A percentile compares a stretch with the other conserved stretches of the same genome.
These are phyloP conservation scores for Lepidium aucheri DNA, from an alignment of 345 rosid genomes.

Conservation along the genomic window DNA sequence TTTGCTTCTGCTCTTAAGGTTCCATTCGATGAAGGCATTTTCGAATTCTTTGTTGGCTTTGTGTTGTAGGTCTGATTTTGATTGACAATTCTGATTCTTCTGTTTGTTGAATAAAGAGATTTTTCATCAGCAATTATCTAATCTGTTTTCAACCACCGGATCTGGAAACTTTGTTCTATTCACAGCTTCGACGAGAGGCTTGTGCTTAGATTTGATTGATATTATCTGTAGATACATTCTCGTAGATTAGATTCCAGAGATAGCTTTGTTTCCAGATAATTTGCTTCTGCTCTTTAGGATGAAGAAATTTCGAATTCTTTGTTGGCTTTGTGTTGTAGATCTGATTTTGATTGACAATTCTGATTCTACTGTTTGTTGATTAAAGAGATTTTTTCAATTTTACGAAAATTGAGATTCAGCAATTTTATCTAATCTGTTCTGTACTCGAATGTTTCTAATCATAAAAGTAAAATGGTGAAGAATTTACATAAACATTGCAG, in stretches of 20 bases:
- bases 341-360: not conserved
- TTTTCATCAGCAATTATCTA: no score
- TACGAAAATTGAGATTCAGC: not conserved
- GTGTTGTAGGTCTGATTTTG: not conserved
- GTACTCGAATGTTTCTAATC: no score
- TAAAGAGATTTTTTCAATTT: not conserved
- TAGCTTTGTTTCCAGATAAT: no score
- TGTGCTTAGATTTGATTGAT: conserved; percentile 26
- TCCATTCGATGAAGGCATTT: not conserved
- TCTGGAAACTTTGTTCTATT: conserved; percentile 47
- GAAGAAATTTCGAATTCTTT: not conserved
- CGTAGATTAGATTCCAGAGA: not conserved
- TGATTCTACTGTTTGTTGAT: not conserved
- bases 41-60: not conserved
- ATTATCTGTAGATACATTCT: conserved; percentile 11
- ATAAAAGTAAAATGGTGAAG: no score
- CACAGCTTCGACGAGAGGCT: conserved; percentile 31
- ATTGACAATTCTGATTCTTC: not conserved
- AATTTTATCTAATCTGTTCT: no score
- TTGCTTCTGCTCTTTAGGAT: not conserved
- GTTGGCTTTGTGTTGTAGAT: not conserved
- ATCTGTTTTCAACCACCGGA: conserved; percentile 71
- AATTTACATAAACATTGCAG: not conserved
- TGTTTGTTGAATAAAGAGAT: not conserved
- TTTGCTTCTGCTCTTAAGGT: not conserved